Evolutionary conservation across 2,329 filamentous ascomycete genomes (phyloP).

Genomic region (Graphilbum sp.): DNA sequence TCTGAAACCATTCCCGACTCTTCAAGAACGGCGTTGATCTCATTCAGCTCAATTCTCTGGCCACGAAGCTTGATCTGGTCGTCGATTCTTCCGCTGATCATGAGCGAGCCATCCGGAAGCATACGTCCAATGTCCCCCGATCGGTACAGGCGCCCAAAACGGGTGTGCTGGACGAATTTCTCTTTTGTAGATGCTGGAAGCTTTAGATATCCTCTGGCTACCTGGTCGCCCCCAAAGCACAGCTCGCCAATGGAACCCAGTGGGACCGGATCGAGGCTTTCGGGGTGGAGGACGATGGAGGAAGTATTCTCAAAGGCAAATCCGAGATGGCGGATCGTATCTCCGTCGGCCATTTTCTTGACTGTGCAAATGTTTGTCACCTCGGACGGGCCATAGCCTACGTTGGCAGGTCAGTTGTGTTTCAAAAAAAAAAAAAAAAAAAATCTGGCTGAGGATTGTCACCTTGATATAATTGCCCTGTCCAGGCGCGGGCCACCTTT

Average conservation of each 20-base stretch:
- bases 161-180: conserved; percentile 54
- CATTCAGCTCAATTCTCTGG: conserved; percentile 61
- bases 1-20: conserved; percentile 35
- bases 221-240: conserved; percentile 74
- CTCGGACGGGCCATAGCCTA: conserved; percentile 63
- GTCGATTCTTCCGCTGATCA: conserved; percentile 58
- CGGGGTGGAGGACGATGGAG: conserved; percentile 40
- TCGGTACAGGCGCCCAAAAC: conserved; percentile 59
- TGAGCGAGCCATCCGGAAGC: conserved; percentile 57
- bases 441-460: no score
- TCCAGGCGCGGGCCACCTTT: conserved; percentile 55
- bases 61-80: conserved; percentile 72
- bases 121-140: conserved; percentile 72
- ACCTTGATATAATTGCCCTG: conserved; percentile 52
- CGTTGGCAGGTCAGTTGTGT: background rate
- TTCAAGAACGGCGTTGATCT: conserved; percentile 51
- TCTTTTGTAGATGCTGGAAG: conserved; percentile 41
- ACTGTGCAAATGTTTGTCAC: conserved; percentile 80
- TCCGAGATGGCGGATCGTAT: conserved; percentile 63
- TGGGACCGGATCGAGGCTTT: conserved; percentile 38
- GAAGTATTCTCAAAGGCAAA: conserved; percentile 61
- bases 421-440: background rate
- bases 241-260: conserved; percentile 64
- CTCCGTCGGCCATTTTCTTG: conserved; percentile 38
- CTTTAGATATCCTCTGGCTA: conserved; percentile 59